Percentiles rank a stretch among this genome's conserved stretches.
Evolutionary conservation across 2,329 filamentous ascomycete species (phyloP).

Genomic region (Fusarium tupiense): DNA sequence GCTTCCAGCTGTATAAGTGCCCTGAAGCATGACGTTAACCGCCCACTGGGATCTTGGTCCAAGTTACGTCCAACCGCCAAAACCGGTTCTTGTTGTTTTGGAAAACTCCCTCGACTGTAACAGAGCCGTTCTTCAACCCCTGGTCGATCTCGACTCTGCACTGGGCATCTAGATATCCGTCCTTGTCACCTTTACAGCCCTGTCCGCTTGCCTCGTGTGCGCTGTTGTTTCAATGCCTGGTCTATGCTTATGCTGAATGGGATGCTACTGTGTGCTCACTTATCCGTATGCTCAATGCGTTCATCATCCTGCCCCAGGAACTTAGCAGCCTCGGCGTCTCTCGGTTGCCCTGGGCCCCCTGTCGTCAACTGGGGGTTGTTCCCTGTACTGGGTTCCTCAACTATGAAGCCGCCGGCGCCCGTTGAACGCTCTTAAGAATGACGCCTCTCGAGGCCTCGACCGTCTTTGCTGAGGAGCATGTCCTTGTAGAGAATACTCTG

Average conservation of each 20-base stretch:
- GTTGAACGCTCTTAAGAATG: constrained; percentile 15
- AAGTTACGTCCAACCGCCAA: constrained; percentile 14
- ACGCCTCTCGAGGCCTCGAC: constrained; percentile 21
- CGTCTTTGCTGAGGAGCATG: constrained; percentile 21
- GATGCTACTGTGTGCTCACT: constrained; percentile 11
- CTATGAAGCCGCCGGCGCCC: constrained; percentile 33
- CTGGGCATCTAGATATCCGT: constrained; percentile 7
- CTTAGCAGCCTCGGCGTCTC: constrained; percentile 32
- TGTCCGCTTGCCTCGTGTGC: constrained; percentile 16
- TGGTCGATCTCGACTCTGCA: constrained; percentile 10
- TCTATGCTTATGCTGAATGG: constrained; percentile 27
- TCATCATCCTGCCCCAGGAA: constrained; percentile 17
- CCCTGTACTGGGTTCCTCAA: constrained; percentile 17
- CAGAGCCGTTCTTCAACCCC: constrained; percentile 35
- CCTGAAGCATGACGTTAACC: constrained; percentile 38
- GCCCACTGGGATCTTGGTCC: constrained; percentile 17
- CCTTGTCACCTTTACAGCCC: constrained; percentile 21
- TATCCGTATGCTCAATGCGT: constrained; percentile 11
- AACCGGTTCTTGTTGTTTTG: constrained; percentile 35
- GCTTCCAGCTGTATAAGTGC: constrained; percentile 12
- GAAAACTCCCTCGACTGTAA: constrained; percentile 32
- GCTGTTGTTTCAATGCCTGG: constrained; percentile 33
- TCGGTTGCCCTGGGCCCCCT: constrained; percentile 19
- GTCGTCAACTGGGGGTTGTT: constrained; percentile 7
- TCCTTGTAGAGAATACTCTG: constrained; percentile 5